Base-by-base conservation (phyloP, 2,329 filamentous ascomycete species). In the Trichoderma brevicompactum region DNA sequence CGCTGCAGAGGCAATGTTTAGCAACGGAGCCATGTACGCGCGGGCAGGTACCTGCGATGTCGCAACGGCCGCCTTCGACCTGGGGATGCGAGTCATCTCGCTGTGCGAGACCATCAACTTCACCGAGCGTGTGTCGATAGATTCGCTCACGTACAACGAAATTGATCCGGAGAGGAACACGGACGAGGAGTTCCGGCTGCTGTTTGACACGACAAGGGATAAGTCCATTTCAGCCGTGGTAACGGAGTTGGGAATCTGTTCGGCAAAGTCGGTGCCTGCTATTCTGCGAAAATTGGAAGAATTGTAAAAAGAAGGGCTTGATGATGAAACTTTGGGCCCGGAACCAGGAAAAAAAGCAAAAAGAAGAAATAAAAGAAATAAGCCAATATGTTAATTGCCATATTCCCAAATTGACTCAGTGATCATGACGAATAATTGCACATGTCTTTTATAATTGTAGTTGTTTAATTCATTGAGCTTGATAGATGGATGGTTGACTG, bases 41-140 rank as follows among this genome's bases (percentile, higher is more conserved):
- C 88, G 93, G 19, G 88, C 92, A 9, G 95, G 95, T 67, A 97
- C 94, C 3, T 92, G 92, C 28, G 87, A 95, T 66, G 85, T 98
- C 9, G 94, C 94, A 17, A 90, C 95, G 81, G 88, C 90, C 48
- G 94, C 94, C 6, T 87, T 89, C 59, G 87, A 91, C 65, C 83
- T 88, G 19, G 89, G 90, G 65, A 86, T 94, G 43, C 91, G 92
- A 1, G 92, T 98, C 66, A 89, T 96, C 40, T 92, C 96, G 3
- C 90, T 96, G 66, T 97, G 92, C 77, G 94, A 98, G 80, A 95
- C 91, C 4, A 89, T 98, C 80, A 99, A 98, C 79, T 97, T 98
- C 76, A 95, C 72, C 36, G 85, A 80, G 89, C 89, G 92, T 65
- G 92, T 97, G 10, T 91, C 92, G 7, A 87, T 96, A 13, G 95